These are phyloP conservation scores for Pistacia integerrima DNA, from an alignment of 345 rosid genomes.

Conservation along the genomic window DNA sequence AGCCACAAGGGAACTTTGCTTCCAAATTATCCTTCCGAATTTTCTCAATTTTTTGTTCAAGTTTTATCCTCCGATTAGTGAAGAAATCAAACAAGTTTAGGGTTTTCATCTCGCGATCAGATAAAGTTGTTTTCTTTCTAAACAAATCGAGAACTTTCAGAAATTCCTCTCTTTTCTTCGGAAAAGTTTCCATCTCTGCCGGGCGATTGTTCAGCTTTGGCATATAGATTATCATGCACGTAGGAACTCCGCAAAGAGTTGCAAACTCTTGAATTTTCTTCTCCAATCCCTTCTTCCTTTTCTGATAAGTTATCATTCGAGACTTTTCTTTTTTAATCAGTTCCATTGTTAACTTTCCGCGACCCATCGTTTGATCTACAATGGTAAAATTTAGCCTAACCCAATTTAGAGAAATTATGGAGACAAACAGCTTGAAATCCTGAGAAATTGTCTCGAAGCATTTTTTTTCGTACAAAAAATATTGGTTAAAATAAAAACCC, in stretches of 20 bases:
- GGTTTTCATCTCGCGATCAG: constrained; percentile 19
- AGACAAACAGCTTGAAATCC: too few species aligned
- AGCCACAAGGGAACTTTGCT: neutral
- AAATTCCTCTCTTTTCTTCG: constrained; percentile 21
- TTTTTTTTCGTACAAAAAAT: too few species aligned
- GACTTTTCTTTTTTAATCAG: constrained; percentile 36
- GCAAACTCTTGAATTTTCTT: constrained; percentile 32
- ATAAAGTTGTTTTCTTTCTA: constrained; percentile 19
- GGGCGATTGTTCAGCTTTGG: constrained; percentile 13
- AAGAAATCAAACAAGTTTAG: constrained; percentile 20
- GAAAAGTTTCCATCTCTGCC: constrained; percentile 32
- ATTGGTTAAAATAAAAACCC: too few species aligned
- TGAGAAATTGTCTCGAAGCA: too few species aligned
- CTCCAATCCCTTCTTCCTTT: constrained; percentile 35
- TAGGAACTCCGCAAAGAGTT: constrained; percentile 33
- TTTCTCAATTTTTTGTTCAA: constrained; percentile 5
- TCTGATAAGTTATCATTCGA: constrained; percentile 35
- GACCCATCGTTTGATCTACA: constrained; percentile 4
- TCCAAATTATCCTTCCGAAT: neutral
- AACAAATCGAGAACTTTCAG: constrained; percentile 31
- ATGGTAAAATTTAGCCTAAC: too few species aligned
- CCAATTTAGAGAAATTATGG: too few species aligned
- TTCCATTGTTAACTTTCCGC: constrained; percentile 29
- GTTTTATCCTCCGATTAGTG: neutral
- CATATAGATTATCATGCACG: constrained; percentile 38